Conservation (phyloP, 2,329 filamentous ascomycete genomes). For the Ceratocystis colombiana region DNA sequence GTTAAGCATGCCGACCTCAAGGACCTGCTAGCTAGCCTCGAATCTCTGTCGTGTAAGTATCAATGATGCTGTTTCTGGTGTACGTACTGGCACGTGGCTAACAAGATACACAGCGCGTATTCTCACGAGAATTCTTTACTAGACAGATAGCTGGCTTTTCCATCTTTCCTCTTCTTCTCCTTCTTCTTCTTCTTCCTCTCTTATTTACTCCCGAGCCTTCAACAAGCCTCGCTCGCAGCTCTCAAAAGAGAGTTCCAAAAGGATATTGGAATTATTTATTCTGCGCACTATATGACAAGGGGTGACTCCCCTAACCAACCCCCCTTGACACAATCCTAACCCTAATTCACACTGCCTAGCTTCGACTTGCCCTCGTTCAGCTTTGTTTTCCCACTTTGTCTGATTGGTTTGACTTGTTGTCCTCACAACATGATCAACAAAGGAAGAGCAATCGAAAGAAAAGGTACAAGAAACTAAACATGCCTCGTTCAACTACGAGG, state of each 20-base stretch:
- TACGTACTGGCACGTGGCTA: background rate
- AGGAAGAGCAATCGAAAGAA: background rate
- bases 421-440: background rate
- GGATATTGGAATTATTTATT: background rate
- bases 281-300: too few relatives aligned
- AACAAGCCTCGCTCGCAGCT: constrained; percentile 4
- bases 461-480: background rate
- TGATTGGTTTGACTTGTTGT: too few relatives aligned
- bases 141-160: constrained; percentile 22
- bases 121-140: constrained; percentile 41
- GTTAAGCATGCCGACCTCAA: constrained; percentile 74
- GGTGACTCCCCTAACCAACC: too few relatives aligned
- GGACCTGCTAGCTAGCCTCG: constrained; percentile 71
- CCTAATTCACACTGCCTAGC: too few relatives aligned
- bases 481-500: background rate
- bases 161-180: background rate
- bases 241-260: background rate
- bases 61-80: background rate
- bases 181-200: background rate
- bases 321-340: too few relatives aligned
- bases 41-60: constrained; percentile 65
- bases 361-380: too few relatives aligned
- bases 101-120: constrained; percentile 35
- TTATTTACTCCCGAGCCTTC: background rate
- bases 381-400: too few relatives aligned